A percentile compares a stretch with the other conserved stretches of the same genome.
These are phyloP conservation scores for Claviceps citrina DNA, from an alignment of 2,329 filamentous ascomycete genomes.

Conservation along the genomic window DNA sequence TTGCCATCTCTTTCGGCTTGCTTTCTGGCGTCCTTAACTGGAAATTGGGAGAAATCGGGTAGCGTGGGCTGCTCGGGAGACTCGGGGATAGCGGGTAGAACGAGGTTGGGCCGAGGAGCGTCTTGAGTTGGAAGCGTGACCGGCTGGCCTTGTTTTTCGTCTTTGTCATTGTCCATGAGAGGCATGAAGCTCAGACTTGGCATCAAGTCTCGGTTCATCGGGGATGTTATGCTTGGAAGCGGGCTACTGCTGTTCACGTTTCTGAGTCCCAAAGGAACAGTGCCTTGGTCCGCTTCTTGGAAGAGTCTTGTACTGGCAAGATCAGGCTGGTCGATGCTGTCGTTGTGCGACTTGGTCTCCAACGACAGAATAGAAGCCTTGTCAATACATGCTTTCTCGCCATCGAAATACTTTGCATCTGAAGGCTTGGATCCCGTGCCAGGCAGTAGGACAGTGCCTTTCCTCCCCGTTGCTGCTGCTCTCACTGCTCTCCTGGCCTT, in stretches of 20 bases:
- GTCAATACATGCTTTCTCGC: neutral
- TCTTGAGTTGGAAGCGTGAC: neutral
- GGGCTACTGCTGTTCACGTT: conserved; percentile 3
- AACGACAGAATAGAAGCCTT: neutral
- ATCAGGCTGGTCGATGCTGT: neutral
- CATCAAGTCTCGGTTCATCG: too few relatives aligned
- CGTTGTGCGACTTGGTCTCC: neutral
- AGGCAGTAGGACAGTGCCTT: too few relatives aligned
- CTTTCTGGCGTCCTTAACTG: conserved; percentile 50
- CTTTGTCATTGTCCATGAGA: conserved; percentile 9
- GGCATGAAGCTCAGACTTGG: conserved; percentile 25
- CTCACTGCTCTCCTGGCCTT: neutral
- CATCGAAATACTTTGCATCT: neutral
- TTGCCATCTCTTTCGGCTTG: conserved; percentile 54
- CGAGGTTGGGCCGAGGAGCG: conserved; percentile 6
- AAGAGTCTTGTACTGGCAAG: neutral
- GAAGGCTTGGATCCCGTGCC: neutral
- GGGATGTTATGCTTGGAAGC: too few relatives aligned
- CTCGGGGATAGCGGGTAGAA: conserved; percentile 29
- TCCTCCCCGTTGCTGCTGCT: neutral
- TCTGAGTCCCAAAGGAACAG: neutral
- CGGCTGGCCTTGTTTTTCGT: neutral
- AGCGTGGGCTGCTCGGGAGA: conserved; percentile 29
- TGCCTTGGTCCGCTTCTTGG: neutral
- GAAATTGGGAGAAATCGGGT: conserved; percentile 42